Evolutionary conservation across 1,139 yeast species (phyloP).

Genomic region (Hemisphaericaspora xylofermentans): DNA sequence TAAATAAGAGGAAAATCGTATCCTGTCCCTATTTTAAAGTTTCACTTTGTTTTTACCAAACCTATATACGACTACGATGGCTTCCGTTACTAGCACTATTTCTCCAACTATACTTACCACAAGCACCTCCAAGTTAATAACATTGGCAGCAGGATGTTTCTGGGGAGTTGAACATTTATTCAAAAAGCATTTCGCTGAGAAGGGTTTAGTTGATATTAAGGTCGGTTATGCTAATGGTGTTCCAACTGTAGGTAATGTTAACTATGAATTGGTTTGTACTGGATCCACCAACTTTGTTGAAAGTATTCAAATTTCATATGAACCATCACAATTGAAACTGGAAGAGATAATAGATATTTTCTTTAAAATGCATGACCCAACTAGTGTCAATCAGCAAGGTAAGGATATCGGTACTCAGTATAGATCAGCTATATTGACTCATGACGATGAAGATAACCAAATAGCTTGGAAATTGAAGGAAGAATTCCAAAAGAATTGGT

Average conservation of each 20-base stretch:
- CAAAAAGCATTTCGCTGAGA: constrained; percentile 59
- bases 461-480: constrained; percentile 30
- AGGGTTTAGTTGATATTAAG: constrained; percentile 69
- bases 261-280: constrained; percentile 72
- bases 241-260: constrained; percentile 48
- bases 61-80: too few species aligned
- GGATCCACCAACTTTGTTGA: constrained; percentile 77
- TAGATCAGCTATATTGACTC: constrained; percentile 72
- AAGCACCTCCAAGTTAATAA: constrained; percentile 48
- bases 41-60: too few species aligned
- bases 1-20: too few species aligned
- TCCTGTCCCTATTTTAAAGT: too few species aligned
- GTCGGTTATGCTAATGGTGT: constrained; percentile 92
- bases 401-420: constrained; percentile 84
- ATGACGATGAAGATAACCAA: constrained; percentile 42
- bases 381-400: constrained; percentile 65
- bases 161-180: constrained; percentile 94
- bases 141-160: constrained; percentile 84
- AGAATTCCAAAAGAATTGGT: constrained; percentile 39
- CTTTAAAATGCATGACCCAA: constrained; percentile 83
- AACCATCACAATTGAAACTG: constrained; percentile 60
- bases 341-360: constrained; percentile 76
- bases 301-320: constrained; percentile 76
- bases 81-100: constrained; percentile 17
- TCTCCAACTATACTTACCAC: constrained; percentile 41